Evolutionary conservation across 257 asterid genomes (phyloP).

Genomic region (Nicotiana tabacum): DNA sequence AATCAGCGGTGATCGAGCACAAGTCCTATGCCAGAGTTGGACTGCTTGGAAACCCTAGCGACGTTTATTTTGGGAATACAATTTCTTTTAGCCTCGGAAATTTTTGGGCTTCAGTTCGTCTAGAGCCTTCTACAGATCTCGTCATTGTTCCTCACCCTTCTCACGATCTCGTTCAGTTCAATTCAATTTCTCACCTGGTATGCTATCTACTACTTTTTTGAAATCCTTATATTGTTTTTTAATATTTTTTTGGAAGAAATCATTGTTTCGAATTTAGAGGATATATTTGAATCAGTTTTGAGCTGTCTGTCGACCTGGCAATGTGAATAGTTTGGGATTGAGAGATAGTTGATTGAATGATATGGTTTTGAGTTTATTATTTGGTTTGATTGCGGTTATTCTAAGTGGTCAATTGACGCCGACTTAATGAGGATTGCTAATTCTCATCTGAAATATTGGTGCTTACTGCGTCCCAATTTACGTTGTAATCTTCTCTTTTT

Average conservation of each 20-base stretch:
- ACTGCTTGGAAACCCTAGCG: conserved; percentile 79
- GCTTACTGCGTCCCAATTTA: neutral
- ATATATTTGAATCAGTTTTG: neutral
- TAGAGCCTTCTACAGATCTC: conserved; percentile 58
- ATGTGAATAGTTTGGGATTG: neutral
- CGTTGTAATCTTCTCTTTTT: no score
- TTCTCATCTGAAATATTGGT: neutral
- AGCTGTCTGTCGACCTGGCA: neutral
- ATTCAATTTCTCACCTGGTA: conserved; percentile 66
- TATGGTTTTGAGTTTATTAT: neutral
- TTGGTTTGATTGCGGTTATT: neutral
- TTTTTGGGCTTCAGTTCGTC: conserved; percentile 72
- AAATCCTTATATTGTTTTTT: neutral
- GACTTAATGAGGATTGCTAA: neutral
- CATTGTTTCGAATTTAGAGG: neutral
- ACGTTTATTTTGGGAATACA: conserved; percentile 69
- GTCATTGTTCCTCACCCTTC: conserved; percentile 62
- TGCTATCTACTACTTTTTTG: neutral
- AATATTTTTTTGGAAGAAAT: neutral
- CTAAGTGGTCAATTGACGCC: neutral
- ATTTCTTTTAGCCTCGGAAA: conserved; percentile 69
- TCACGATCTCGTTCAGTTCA: conserved; percentile 70
- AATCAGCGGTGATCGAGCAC: conserved; percentile 44
- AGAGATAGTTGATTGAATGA: neutral
- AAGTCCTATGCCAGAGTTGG: conserved; percentile 70